These are phyloP conservation scores for Protomyces gravidus DNA, from an alignment of 1,139 yeast species.

Conservation along the genomic window DNA sequence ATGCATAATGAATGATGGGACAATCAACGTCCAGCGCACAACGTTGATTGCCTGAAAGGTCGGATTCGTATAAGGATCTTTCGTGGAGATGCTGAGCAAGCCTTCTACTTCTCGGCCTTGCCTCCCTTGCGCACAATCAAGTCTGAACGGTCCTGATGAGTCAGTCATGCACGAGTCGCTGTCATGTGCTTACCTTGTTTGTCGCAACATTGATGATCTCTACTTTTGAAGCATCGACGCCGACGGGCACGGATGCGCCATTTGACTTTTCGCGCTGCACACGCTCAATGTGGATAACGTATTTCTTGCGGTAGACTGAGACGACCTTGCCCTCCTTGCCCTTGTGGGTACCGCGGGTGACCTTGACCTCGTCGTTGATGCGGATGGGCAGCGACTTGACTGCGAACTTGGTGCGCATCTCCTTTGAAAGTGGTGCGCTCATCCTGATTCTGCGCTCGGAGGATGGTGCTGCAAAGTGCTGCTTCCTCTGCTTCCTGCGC, in stretches of 20 bases:
- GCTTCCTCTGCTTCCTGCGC: conserved; percentile 99
- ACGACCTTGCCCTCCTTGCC: conserved; percentile 99
- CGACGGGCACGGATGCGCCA: conserved; percentile 97
- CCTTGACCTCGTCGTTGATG: conserved; percentile 93
- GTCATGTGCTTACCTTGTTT: not conserved
- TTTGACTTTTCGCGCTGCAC: conserved; percentile 95
- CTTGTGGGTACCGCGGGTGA: conserved; percentile 98
- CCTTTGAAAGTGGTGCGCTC: conserved; percentile 99
- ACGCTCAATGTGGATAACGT: conserved; percentile 94
- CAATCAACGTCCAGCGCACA: conserved; percentile 1
- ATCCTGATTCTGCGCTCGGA: conserved; percentile 90
- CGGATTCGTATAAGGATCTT: no score
- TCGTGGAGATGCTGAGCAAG: no score
- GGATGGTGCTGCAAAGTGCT: conserved; percentile 98
- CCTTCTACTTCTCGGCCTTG: not conserved
- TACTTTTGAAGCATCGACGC: conserved; percentile 98
- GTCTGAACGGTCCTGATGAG: conserved; percentile 19
- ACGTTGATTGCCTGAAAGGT: not conserved
- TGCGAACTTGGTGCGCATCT: conserved; percentile 93
- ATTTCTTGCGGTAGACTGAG: conserved; percentile 98
- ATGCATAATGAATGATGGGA: no score
- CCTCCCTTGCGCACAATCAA: conserved; percentile 21
- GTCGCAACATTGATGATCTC: conserved; percentile 61
- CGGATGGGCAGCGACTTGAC: conserved; percentile 91
- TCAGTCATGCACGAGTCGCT: not conserved